Percentiles rank a stretch among this genome's conserved stretches.
These are phyloP conservation scores for Viridothelium virens DNA, from an alignment of 495 filamentous ascomycete genomes.

Conservation along the genomic window DNA sequence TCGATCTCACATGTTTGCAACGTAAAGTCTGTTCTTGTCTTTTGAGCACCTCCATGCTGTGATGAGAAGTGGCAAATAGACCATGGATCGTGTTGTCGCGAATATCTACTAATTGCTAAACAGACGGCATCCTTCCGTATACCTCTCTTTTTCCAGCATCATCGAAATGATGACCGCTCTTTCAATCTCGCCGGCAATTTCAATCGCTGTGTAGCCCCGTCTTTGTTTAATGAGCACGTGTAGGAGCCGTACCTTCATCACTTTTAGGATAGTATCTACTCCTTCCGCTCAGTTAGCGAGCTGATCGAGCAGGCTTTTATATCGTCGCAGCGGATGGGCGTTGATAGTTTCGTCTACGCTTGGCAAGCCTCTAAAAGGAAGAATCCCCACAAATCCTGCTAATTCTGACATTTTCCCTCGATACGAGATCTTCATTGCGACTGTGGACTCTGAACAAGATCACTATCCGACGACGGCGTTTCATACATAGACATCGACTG, in stretches of 20 bases:
- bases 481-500: background rate
- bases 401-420: background rate
- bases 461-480: background rate
- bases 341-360: background rate
- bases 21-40: background rate
- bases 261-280: background rate
- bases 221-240: background rate
- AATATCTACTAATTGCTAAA: background rate
- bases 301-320: background rate
- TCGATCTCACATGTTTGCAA: constrained; percentile 6
- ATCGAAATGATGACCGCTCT: constrained; percentile 6
- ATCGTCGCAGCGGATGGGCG: background rate
- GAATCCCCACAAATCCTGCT: background rate
- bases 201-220: background rate
- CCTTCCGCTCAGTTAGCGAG: background rate
- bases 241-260: constrained; percentile 4
- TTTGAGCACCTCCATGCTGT: background rate
- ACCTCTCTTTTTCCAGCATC: background rate
- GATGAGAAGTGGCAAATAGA: background rate
- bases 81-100: constrained; percentile 1
- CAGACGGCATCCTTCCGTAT: background rate
- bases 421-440: background rate
- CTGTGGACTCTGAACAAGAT: background rate
- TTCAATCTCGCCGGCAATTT: background rate
- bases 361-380: background rate